Evolutionary conservation across 345 rosid species (phyloP), one percentile per base, ranked within the genome.

Genomic region (Eutrema yunnanense): DNA sequence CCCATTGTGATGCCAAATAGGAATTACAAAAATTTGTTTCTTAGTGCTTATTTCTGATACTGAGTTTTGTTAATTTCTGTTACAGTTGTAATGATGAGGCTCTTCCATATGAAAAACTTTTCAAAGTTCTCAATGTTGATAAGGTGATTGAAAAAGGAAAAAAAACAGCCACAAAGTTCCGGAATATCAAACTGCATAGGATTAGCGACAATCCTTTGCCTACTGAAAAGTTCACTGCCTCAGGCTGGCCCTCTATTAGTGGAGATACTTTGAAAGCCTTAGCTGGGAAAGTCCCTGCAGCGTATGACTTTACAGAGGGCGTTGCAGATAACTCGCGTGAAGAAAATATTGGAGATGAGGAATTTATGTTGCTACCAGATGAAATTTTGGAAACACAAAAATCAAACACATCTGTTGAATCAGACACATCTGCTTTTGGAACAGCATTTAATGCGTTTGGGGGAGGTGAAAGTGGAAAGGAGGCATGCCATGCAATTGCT

Each of bases 401-500:
- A 36, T 65, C 79, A 32, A 47, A 78, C 56, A 41, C 62, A 8
- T 41, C 36, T 65, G 60, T 52, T 65, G 81, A 76, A 73, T 78
- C 65, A 27, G 87, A 86, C 71, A 74, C 74, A 65, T 83, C 89
- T 83, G 82, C 79, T 69, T 82, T 65, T 75, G 92, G 86, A 73
- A 62, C 85, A 42, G 88, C 89, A 62, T 76, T 58, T 75, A 50
- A 38, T 5, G 89, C 84, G 14, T 95, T 89, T 82, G 76, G 52
- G 60, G 82, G 76, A 6, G 77, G 63, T 60, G 84, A 87, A 67
- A 84, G 80, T 56, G 92, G 93, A 65, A 88, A 77, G 78, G 96
- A 88, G 47, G 97, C 99, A 56, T 90, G 95, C 75, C 90, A 86
- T 84, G 97, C 97, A 55, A 92, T 95, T 80, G 87, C 89, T 73